These are phyloP conservation scores for Endotrypanum monterogeii DNA, from an alignment of 208 protist genomes.

Conservation along the genomic window DNA sequence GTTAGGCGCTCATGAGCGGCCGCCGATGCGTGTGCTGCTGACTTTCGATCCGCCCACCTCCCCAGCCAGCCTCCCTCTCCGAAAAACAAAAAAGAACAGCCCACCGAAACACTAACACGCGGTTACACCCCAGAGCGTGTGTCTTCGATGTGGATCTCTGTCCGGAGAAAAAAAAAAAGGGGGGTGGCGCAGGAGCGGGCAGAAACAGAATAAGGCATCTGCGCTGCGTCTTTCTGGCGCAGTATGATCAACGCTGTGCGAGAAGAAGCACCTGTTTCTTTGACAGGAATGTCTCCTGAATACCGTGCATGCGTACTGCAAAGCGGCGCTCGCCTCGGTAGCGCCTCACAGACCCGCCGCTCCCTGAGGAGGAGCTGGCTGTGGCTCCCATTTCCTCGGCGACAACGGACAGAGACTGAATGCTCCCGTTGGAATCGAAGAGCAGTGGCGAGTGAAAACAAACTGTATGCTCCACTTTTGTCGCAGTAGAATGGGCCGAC, in stretches of 20 bases:
- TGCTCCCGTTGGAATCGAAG: conserved; percentile 30
- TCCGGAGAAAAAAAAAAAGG: no score
- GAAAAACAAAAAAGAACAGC: no score
- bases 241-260: conserved; percentile 9
- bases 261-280: conserved; percentile 55
- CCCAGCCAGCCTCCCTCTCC: no score
- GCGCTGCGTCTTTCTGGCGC: background rate
- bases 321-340: conserved; percentile 39
- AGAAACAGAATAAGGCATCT: background rate
- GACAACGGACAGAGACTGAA: conserved; percentile 38
- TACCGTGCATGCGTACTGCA: conserved; percentile 45
- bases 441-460: conserved; percentile 32
- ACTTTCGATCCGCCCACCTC: background rate
- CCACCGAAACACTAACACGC: no score
- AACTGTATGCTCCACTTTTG: conserved; percentile 12
- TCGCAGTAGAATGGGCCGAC: background rate
- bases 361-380: conserved; percentile 26
- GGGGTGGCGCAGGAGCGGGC: background rate
- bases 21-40: background rate
- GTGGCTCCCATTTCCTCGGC: conserved; percentile 33
- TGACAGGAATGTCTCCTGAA: conserved; percentile 58
- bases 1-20: background rate
- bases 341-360: conserved; percentile 35
- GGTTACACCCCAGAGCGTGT: no score
- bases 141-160: no score